Conservation (phyloP, 495 filamentous ascomycete species). For the Letharia columbiana region DNA sequence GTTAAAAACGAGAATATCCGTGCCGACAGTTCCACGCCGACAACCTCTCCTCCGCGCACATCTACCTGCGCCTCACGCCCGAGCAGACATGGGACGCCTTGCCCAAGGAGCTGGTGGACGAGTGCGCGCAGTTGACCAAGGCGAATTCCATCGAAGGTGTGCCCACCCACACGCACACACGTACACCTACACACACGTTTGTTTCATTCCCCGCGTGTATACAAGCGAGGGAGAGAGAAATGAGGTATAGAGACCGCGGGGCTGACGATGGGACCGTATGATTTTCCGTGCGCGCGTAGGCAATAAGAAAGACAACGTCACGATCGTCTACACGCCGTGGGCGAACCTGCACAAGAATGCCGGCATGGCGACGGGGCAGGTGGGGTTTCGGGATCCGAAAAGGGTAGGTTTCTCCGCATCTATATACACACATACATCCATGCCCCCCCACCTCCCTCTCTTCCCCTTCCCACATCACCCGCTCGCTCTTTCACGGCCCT, state of each 20-base stretch:
- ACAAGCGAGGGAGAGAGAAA: too few species aligned
- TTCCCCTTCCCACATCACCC: neutral
- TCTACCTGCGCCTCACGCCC: constrained; percentile 79
- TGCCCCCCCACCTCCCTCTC: neutral
- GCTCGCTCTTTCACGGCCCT: neutral
- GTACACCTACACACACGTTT: too few species aligned
- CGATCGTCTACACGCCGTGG: constrained; percentile 96
- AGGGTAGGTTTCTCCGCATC: constrained; percentile 31
- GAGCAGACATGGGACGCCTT: constrained; percentile 82
- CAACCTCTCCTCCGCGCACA: constrained; percentile 92
- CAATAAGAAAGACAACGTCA: constrained; percentile 98
- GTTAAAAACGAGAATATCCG: too few species aligned
- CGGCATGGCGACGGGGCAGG: constrained; percentile 92
- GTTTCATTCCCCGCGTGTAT: too few species aligned
- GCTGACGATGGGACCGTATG: too few species aligned
- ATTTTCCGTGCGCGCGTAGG: constrained; percentile 36
- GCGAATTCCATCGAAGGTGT: constrained; percentile 95
- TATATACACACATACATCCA: neutral
- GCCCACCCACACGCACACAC: neutral
- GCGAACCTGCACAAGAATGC: constrained; percentile 92
- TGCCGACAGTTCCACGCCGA: constrained; percentile 75
- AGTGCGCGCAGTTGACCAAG: constrained; percentile 93
- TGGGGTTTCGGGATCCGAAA: constrained; percentile 85
- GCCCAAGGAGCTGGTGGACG: constrained; percentile 62
- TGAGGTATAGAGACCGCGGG: too few species aligned